phyloP scores from a whole-genome alignment of 805 yeast genomes.

The Peterozyma xylosa region DNA sequence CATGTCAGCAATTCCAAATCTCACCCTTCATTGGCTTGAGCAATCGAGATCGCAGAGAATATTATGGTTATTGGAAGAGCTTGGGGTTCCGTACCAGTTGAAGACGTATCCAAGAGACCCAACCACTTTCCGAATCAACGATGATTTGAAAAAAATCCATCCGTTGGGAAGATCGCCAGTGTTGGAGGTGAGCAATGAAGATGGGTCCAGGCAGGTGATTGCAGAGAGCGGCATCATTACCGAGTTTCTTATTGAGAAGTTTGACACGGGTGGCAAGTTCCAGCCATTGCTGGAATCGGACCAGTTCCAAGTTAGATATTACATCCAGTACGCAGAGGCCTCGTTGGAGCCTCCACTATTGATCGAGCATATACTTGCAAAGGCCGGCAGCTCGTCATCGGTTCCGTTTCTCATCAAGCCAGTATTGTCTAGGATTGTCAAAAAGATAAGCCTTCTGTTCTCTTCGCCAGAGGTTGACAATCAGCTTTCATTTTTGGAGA shows the following conservation, averaged over 20 bases:
- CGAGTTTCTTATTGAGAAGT: constrained; percentile 41
- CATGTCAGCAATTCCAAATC: background rate
- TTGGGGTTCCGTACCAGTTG: constrained; percentile 46
- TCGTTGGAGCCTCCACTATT: constrained; percentile 41
- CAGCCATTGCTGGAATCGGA: constrained; percentile 30
- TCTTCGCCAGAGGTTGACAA: constrained; percentile 37
- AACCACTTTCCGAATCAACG: constrained; percentile 39
- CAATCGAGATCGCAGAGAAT: constrained; percentile 55
- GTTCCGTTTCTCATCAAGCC: constrained; percentile 43
- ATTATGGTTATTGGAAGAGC: constrained; percentile 57
- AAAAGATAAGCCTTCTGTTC: constrained; percentile 39
- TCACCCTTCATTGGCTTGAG: constrained; percentile 28
- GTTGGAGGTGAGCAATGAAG: constrained; percentile 32
- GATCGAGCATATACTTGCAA: constrained; percentile 19
- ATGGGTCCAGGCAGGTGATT: constrained; percentile 14
- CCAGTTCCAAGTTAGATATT: constrained; percentile 38
- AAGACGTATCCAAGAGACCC: constrained; percentile 42
- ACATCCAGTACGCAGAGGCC: constrained; percentile 54
- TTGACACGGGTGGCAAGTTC: constrained; percentile 34
- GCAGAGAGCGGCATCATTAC: constrained; percentile 60
- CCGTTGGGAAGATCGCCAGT: constrained; percentile 63
- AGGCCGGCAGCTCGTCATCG: constrained; percentile 24
- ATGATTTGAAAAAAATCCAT: constrained; percentile 41
- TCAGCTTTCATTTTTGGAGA: constrained; percentile 26
- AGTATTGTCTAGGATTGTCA: constrained; percentile 33